A percentile compares a stretch with the other conserved stretches of the same genome.
Evolutionary conservation across 257 asterid species (phyloP).

Genomic region (Penstemon eatonii): DNA sequence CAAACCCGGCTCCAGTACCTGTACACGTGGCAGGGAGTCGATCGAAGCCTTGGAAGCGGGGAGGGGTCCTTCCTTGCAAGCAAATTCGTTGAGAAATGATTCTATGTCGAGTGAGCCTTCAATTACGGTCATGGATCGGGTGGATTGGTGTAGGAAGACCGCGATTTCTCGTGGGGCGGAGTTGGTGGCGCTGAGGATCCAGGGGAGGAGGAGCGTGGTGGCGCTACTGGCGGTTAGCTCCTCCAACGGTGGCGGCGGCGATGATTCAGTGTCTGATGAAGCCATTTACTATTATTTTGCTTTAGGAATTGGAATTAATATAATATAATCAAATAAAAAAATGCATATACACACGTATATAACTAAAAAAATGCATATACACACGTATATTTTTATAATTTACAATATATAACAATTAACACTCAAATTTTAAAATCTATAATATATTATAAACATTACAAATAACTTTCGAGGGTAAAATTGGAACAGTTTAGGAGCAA

Average conservation of each 20-base stretch:
- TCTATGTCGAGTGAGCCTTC: conserved; percentile 45
- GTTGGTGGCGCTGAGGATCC: conserved; percentile 37
- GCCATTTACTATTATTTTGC: conserved; percentile 21
- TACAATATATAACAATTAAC: too few species aligned
- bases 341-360: too few species aligned
- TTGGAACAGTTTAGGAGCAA: too few species aligned
- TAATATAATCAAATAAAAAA: too few species aligned
- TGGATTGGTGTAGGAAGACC: conserved; percentile 43
- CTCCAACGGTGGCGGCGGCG: conserved; percentile 54
- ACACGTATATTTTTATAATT: too few species aligned
- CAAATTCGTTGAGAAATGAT: conserved; percentile 28
- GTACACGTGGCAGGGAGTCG: conserved; percentile 45
- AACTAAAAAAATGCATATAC: too few species aligned
- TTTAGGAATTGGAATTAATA: too few species aligned
- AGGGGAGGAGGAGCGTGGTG: conserved; percentile 50
- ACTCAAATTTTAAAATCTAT: too few species aligned
- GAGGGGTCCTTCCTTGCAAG: conserved; percentile 32
- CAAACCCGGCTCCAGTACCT: conserved; percentile 34
- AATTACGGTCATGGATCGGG: conserved; percentile 42
- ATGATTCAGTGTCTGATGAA: conserved; percentile 30
- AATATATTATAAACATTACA: too few species aligned
- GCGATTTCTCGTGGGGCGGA: conserved; percentile 38
- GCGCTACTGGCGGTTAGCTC: conserved; percentile 45
- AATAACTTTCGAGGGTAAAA: too few species aligned
- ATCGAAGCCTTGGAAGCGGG: conserved; percentile 67